Percentiles rank a stretch among this genome's conserved stretches.
These are phyloP conservation scores for Fusarium albosuccineum DNA, from an alignment of 2,329 filamentous ascomycete genomes.

Conservation along the genomic window DNA sequence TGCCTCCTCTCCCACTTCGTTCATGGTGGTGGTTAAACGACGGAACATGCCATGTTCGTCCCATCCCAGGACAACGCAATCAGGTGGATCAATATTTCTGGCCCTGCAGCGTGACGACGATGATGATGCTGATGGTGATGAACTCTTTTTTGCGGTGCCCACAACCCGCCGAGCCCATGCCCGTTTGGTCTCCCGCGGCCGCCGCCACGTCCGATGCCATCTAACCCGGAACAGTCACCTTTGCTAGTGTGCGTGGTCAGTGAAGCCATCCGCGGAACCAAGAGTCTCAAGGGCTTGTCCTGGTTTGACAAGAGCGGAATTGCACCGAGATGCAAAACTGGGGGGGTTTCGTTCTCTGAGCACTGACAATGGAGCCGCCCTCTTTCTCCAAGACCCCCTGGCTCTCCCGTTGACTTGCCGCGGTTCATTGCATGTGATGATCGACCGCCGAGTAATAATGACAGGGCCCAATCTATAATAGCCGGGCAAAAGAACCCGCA, in stretches of 20 bases:
- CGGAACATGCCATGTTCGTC: constrained; percentile 34
- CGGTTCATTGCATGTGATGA: constrained; percentile 39
- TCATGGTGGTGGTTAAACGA: constrained; percentile 6
- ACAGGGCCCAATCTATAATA: constrained; percentile 1
- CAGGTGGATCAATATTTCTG: constrained; percentile 26
- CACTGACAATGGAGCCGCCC: no score
- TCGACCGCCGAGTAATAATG: constrained; percentile 9
- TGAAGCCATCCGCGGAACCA: not conserved
- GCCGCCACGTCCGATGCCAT: not conserved
- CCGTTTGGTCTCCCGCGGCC: not conserved
- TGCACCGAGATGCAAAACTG: not conserved
- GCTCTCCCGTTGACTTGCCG: not conserved
- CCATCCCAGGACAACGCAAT: constrained; percentile 23
- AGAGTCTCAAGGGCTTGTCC: not conserved
- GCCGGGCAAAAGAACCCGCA: constrained; percentile 10
- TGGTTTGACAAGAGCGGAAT: constrained; percentile 7
- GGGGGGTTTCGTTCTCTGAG: no score
- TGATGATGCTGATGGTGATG: not conserved
- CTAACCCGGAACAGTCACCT: not conserved
- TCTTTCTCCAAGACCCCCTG: not conserved
- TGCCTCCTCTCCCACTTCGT: constrained; percentile 5
- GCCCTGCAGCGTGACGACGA: not conserved
- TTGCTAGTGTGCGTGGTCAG: no score
- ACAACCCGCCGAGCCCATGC: not conserved
- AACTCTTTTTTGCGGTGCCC: not conserved